These are phyloP conservation scores for Macadamia integrifolia DNA, from an alignment of 164 flowering plant species.

Conservation along the genomic window DNA sequence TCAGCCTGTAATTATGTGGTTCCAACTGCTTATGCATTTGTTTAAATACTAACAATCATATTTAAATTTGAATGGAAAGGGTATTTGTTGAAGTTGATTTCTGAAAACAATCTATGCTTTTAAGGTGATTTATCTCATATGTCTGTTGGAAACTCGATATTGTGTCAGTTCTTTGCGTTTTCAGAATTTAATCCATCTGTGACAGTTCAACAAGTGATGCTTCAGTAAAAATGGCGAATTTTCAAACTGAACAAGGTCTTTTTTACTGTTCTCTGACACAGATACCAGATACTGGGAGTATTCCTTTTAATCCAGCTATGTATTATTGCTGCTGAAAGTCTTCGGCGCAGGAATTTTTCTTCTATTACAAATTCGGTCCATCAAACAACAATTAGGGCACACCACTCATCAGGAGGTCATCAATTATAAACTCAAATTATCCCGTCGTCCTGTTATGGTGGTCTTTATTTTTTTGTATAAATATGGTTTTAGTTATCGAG, in stretches of 20 bases:
- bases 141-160: neutral
- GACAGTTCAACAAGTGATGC: neutral
- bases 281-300: constrained; percentile 92
- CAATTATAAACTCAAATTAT: constrained; percentile 3
- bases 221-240: too few relatives aligned
- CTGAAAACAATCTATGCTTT: neutral
- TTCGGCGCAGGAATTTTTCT: constrained; percentile 75
- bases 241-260: neutral
- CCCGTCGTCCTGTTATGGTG: neutral
- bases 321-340: constrained; percentile 79
- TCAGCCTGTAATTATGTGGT: too few relatives aligned
- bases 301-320: constrained; percentile 94
- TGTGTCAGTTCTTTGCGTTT: neutral
- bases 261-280: constrained; percentile 26
- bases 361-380: constrained; percentile 74
- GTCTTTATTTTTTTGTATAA: neutral
- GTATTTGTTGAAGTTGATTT: neutral
- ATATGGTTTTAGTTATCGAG: too few relatives aligned
- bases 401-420: constrained; percentile 56
- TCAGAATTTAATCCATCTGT: neutral
- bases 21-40: too few relatives aligned
- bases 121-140: neutral
- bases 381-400: constrained; percentile 51
- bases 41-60: too few relatives aligned
- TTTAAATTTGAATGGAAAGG: too few relatives aligned